Conservation (phyloP, 352 stramenopile species). For the Phytophthora palmivora region DNA sequence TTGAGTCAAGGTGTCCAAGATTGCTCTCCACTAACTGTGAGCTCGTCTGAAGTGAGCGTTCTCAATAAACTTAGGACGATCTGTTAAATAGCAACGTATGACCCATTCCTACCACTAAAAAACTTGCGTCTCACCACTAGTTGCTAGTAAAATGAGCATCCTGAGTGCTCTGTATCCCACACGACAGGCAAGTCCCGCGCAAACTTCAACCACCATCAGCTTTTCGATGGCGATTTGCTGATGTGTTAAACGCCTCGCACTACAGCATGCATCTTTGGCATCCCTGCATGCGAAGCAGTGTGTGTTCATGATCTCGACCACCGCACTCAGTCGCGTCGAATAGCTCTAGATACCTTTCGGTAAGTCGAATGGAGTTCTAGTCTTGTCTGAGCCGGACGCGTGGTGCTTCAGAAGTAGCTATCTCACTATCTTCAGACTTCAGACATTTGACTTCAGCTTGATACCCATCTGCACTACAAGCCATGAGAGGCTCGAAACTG, state of each 20-base stretch:
- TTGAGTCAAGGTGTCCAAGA: too few relatives aligned
- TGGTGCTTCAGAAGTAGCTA: constrained; percentile 17
- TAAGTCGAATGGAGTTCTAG: not conserved
- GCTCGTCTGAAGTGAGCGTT: too few relatives aligned
- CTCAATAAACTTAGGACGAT: too few relatives aligned
- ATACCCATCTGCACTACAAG: not conserved
- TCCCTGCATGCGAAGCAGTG: not conserved
- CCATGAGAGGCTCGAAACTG: not conserved
- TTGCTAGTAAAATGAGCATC: not conserved
- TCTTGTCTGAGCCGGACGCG: constrained; percentile 15
- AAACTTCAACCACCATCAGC: constrained; percentile 38
- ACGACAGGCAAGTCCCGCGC: constrained; percentile 11
- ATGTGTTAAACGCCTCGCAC: constrained; percentile 31
- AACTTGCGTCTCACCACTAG: constrained; percentile 9
- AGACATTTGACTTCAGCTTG: constrained; percentile 4
- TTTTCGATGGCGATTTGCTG: constrained; percentile 26
- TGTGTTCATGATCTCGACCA: not conserved
- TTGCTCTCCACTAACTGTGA: too few relatives aligned
- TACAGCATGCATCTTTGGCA: not conserved
- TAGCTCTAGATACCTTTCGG: not conserved
- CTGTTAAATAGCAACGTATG: constrained; percentile 3
- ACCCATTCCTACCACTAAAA: constrained; percentile 5
- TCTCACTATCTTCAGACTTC: constrained; percentile 41
- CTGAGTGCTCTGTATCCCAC: constrained; percentile 12
- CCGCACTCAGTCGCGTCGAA: not conserved